phyloP scores from a whole-genome alignment of 208 protist genomes.

The Naegleria lovaniensis region DNA sequence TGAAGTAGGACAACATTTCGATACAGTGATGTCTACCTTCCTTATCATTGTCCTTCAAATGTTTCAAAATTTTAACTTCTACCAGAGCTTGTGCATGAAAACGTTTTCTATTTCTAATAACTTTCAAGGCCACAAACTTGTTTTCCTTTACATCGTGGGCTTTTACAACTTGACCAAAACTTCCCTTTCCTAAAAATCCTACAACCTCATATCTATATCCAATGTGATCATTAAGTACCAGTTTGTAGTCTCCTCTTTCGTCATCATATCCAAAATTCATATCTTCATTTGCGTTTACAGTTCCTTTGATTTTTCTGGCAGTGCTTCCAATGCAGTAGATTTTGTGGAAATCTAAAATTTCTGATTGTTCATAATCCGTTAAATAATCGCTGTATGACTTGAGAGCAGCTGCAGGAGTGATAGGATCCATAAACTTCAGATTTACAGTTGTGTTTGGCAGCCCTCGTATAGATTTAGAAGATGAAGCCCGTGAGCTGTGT shows the following conservation, averaged over 20 bases:
- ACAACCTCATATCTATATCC: constrained; percentile 78
- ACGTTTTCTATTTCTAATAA: constrained; percentile 73
- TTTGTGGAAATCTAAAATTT: constrained; percentile 59
- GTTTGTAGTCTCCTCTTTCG: constrained; percentile 69
- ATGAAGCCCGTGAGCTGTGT: neutral
- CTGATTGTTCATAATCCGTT: constrained; percentile 62
- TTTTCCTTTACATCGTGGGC: constrained; percentile 63
- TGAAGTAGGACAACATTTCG: constrained; percentile 46
- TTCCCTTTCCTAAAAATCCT: constrained; percentile 65
- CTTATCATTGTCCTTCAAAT: constrained; percentile 37
- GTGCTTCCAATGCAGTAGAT: constrained; percentile 73
- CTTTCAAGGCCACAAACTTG: constrained; percentile 62
- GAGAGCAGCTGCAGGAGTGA: constrained; percentile 30
- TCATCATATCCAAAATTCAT: constrained; percentile 74
- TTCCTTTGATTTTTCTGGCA: constrained; percentile 43
- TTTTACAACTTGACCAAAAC: constrained; percentile 84
- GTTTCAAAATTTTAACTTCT: constrained; percentile 71
- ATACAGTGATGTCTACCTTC: constrained; percentile 19
- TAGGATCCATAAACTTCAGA: neutral
- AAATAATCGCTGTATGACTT: constrained; percentile 46
- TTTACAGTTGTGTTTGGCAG: neutral
- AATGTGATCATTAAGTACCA: constrained; percentile 79
- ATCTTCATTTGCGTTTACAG: constrained; percentile 29
- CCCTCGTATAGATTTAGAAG: neutral
- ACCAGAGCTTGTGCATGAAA: constrained; percentile 71